A percentile compares a stretch with the other conserved stretches of the same genome.
These are phyloP conservation scores for Extremus antarcticus DNA, from an alignment of 495 filamentous ascomycete genomes.

Conservation along the genomic window DNA sequence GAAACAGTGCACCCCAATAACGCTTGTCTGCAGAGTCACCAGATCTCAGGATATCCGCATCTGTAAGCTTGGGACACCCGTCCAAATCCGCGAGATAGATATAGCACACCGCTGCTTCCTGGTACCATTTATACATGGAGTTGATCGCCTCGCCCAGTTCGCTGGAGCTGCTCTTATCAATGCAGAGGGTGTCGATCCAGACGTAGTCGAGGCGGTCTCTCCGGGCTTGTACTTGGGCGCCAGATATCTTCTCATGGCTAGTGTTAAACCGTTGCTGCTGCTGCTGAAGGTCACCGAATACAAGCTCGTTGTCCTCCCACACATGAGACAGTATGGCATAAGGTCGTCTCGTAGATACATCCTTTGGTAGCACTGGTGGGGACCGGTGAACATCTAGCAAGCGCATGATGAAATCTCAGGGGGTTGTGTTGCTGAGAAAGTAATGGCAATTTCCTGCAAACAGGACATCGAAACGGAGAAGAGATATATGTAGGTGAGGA, in stretches of 20 bases:
- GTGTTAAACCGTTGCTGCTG: background rate
- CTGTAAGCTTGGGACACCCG: background rate
- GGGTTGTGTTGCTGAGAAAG: too few species aligned
- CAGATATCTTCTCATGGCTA: background rate
- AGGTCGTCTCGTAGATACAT: too few species aligned
- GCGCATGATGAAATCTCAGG: too few species aligned
- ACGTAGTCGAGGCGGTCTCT: background rate
- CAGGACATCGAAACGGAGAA: too few species aligned
- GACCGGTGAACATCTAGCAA: too few species aligned
- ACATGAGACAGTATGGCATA: conserved; percentile 17
- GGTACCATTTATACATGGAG: too few species aligned
- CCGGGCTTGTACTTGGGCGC: background rate
- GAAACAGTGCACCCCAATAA: background rate
- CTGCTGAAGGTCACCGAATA: conserved; percentile 2
- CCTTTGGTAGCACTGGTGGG: too few species aligned
- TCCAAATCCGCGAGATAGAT: conserved; percentile 13
- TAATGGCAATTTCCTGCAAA: too few species aligned
- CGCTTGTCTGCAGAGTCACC: background rate
- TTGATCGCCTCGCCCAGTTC: conserved; percentile 19
- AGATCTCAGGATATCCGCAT: background rate
- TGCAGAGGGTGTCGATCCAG: conserved; percentile 21
- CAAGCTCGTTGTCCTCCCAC: conserved; percentile 3
- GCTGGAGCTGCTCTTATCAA: conserved; percentile 15
- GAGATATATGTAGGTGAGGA: too few species aligned
- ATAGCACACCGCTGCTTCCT: conserved; percentile 7